These are phyloP conservation scores for Xylaria venustula DNA, from an alignment of 495 filamentous ascomycete genomes.

Conservation along the genomic window DNA sequence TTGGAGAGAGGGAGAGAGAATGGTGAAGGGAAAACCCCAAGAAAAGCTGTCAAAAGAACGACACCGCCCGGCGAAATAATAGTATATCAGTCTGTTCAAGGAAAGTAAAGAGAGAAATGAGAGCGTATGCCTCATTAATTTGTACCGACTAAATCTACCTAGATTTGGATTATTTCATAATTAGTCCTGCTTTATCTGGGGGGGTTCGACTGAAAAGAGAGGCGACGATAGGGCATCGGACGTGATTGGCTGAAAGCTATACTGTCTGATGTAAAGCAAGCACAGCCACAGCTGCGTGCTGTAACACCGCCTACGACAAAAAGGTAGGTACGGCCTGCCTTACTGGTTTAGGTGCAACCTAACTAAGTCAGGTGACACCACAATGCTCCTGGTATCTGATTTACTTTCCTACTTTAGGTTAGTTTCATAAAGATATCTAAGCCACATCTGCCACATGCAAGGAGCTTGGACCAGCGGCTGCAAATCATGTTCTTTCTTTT, in stretches of 20 bases:
- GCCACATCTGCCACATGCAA: not conserved
- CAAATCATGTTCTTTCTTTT: constrained; percentile 2
- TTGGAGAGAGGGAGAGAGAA: not conserved
- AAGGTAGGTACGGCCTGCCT: not conserved
- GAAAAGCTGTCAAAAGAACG: not conserved
- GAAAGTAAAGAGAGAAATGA: not conserved
- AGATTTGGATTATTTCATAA: not conserved
- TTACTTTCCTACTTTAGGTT: not conserved
- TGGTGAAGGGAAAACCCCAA: not conserved
- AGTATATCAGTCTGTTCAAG: not conserved
- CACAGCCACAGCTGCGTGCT: constrained; percentile 7
- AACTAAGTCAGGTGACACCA: no score
- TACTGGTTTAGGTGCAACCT: no score
- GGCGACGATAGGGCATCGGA: not conserved
- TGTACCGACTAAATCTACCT: not conserved
- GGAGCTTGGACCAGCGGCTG: constrained; percentile 13
- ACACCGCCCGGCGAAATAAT: not conserved
- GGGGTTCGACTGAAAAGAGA: not conserved
- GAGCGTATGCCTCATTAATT: not conserved
- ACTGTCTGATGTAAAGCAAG: not conserved
- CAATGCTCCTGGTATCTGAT: no score
- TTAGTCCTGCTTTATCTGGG: not conserved
- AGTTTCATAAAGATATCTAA: not conserved
- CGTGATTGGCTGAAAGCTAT: constrained; percentile 4
- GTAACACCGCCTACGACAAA: not conserved